Evolutionary conservation across 257 asterid genomes (phyloP), one percentile per base, ranked within the genome.

Genomic region (Cinchona pubescens): DNA sequence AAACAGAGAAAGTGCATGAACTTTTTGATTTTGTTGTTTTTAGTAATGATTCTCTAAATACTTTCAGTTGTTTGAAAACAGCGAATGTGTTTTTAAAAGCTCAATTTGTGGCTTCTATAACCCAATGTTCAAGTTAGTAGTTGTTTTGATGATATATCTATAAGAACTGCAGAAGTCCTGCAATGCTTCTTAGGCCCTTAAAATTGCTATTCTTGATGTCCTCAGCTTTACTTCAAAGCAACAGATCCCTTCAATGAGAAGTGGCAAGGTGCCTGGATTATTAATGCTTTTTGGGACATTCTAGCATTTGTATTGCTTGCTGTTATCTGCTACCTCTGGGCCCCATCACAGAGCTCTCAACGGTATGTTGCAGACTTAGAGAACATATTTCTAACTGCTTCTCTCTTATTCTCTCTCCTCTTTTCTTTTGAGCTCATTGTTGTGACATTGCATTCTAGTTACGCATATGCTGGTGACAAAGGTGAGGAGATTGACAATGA

Each of bases 211-310:
- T 72, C 55, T 79, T 79, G 76, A 49, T 84, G 75, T 75, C 43
- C 80, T 75, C 88, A 95, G 99, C 84, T 95, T 74, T 95, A 91
- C 80, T 95, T 92, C 80, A 92, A 95, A 90, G 96, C 96, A 76
- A 87, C 97, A 63, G 99, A 95, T 83, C 98, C 99, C 79, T 95
- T 90, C 86, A 95, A 92, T 45, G 99, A 95, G 86, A 88, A 90
- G 82, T 95, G 99, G 99, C 94, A 87, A 84, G 88, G 89, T 78
- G 96, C 96, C 61, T 95, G 99, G 99, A 90, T 92, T 75, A 84
- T 95, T 85, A 88, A 93, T 72, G 96, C 99, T 74, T 95, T 92
- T 87, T 95, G 99, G 99, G 98, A 95, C 85, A 81, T 95, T 79
- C 88, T 95, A 69, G 90, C 94, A 58, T 83, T 95, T 71, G 89